Conservation (phyloP, 108 stramenopile genomes). For the Cylindrotheca fusiformis region DNA sequence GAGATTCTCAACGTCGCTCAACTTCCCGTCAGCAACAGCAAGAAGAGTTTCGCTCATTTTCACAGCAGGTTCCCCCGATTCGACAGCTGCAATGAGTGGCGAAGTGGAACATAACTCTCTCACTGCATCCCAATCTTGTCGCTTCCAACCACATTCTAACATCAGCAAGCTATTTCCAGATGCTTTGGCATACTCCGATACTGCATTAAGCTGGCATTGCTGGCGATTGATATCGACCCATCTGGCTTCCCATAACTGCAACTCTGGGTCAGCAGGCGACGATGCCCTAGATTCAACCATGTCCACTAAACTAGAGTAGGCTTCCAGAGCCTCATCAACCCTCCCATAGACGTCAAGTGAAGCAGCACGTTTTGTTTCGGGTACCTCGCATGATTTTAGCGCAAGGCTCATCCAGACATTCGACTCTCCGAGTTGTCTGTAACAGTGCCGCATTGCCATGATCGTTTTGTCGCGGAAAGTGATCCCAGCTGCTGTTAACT, state of each 20-base stretch:
- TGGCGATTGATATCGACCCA: slow-evolving; percentile 89
- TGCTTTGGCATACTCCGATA: slow-evolving; percentile 73
- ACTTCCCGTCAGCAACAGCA: slow-evolving; percentile 82
- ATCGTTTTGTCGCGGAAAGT: slow-evolving; percentile 15
- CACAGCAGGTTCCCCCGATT: slow-evolving; percentile 56
- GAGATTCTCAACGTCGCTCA: slow-evolving; percentile 83
- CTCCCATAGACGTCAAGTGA: slow-evolving; percentile 74
- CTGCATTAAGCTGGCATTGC: slow-evolving; percentile 80
- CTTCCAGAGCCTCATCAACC: slow-evolving; percentile 61
- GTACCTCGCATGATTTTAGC: slow-evolving; percentile 39
- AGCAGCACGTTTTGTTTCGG: slow-evolving; percentile 52
- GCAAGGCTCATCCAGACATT: slow-evolving; percentile 45
- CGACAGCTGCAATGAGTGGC: slow-evolving; percentile 53
- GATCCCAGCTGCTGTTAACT: slow-evolving; percentile 7
- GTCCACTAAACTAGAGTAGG: slow-evolving; percentile 58
- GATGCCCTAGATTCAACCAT: slow-evolving; percentile 28
- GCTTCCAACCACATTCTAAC: slow-evolving; percentile 92
- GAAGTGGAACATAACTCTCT: slow-evolving; percentile 49
- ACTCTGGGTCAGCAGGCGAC: slow-evolving; percentile 62
- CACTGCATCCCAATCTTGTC: slow-evolving; percentile 81
- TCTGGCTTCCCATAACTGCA: slow-evolving; percentile 85
- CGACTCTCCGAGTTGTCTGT: slow-evolving; percentile 52
- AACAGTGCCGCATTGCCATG: slow-evolving; percentile 55
- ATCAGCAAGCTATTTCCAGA: slow-evolving; percentile 54
- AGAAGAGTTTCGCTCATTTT: slow-evolving; percentile 80